Evolutionary conservation across 176 grass and related monocot genomes (phyloP).

Genomic region (Rhynchospora breviuscula): DNA sequence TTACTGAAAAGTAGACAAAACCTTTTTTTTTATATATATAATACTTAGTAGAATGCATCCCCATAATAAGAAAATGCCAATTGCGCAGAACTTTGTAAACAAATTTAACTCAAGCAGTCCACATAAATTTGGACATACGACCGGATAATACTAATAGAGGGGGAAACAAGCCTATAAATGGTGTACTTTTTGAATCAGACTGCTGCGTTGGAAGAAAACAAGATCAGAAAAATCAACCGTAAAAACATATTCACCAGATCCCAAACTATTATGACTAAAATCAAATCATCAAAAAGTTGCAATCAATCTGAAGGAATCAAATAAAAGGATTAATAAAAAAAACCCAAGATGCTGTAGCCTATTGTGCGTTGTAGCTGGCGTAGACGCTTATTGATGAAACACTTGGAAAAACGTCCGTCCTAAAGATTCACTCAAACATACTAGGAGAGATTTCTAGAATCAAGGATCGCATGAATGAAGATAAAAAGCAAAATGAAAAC

Average conservation of each 20-base stretch:
- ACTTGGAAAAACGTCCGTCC: not conserved
- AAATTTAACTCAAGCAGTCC: not conserved
- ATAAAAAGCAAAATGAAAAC: not conserved
- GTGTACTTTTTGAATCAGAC: not conserved
- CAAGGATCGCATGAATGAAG: not conserved
- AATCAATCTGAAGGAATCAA: no score
- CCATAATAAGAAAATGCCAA: not conserved
- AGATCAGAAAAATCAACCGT: no score
- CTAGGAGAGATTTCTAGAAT: not conserved
- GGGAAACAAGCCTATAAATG: not conserved
- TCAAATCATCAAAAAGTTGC: no score
- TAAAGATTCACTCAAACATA: not conserved
- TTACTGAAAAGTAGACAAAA: no score
- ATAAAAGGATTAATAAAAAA: not conserved
- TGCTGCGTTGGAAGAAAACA: no score
- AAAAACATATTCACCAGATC: no score
- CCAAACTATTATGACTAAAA: no score
- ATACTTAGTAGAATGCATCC: not conserved
- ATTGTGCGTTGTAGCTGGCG: slow-evolving; percentile 27
- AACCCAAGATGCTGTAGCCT: slow-evolving; percentile 16
- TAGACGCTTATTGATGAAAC: slow-evolving; percentile 25
- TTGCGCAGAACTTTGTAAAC: not conserved
- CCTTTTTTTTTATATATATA: no score
- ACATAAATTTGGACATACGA: not conserved
- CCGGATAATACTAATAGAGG: not conserved